A percentile compares a stretch with the other conserved stretches of the same genome.
Conservation (phyloP, 2,329 filamentous ascomycete species). For the Chaetomiaceae sp. region DNA sequence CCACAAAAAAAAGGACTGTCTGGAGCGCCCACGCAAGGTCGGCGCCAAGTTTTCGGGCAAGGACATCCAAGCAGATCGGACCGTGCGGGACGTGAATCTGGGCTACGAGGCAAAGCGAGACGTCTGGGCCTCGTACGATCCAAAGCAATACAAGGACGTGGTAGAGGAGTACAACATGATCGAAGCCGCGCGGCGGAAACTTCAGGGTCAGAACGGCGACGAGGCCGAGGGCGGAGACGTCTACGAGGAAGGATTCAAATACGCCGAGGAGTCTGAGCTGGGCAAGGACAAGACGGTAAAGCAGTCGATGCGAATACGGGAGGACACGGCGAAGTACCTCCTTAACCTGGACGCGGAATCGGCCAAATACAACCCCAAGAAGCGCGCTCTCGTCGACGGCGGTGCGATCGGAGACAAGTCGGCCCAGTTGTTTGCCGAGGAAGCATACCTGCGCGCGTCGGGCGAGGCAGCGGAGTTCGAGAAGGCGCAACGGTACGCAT, state of each 20-base stretch:
- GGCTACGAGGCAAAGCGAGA: slow-evolving; percentile 98
- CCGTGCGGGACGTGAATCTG: slow-evolving; percentile 75
- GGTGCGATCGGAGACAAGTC: slow-evolving; percentile 75
- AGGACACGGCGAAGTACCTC: slow-evolving; percentile 96
- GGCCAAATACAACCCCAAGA: slow-evolving; percentile 97
- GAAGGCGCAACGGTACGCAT: slow-evolving; percentile 80
- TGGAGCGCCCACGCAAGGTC: slow-evolving; percentile 79
- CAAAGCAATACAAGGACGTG: slow-evolving; percentile 77
- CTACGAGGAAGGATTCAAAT: slow-evolving; percentile 60
- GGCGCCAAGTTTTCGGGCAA: slow-evolving; percentile 89
- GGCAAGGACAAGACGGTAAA: slow-evolving; percentile 85
- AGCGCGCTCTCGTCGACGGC: slow-evolving; percentile 79
- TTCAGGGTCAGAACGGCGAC: slow-evolving; percentile 34
- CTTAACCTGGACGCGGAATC: slow-evolving; percentile 93
- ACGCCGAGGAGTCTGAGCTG: slow-evolving; percentile 96
- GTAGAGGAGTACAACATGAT: slow-evolving; percentile 84
- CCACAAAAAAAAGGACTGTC: slow-evolving; percentile 90
- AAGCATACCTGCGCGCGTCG: slow-evolving; percentile 81
- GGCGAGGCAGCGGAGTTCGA: slow-evolving; percentile 94
- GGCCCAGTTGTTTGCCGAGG: slow-evolving; percentile 79
- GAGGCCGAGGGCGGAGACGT: slow-evolving; percentile 44
- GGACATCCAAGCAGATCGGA: slow-evolving; percentile 89
- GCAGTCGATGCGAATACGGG: slow-evolving; percentile 75
- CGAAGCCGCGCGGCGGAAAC: slow-evolving; percentile 62
- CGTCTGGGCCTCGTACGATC: slow-evolving; percentile 96